These are phyloP conservation scores for Paxillus ammoniavirescens DNA, from an alignment of 768 basidiomycete genomes.

Conservation along the genomic window DNA sequence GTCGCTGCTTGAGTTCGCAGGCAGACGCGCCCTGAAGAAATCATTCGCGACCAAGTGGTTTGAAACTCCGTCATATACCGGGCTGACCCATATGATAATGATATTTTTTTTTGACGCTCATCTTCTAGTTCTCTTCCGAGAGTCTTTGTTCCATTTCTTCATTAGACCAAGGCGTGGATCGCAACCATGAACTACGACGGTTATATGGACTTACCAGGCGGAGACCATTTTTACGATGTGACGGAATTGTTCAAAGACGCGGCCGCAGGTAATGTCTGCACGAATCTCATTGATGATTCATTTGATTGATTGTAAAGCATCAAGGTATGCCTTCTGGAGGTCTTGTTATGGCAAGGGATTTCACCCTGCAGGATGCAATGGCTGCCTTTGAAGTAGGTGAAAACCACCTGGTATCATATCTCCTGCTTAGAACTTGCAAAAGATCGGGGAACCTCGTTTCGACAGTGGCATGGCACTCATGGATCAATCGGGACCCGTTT, in stretches of 20 bases:
- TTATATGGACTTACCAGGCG: slow-evolving; percentile 46
- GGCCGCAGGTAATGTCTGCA: slow-evolving; percentile 48
- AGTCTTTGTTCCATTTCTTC: neutral
- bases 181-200: slow-evolving; percentile 17
- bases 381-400: slow-evolving; percentile 77
- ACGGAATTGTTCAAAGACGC: slow-evolving; percentile 59
- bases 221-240: slow-evolving; percentile 62
- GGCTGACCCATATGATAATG: slow-evolving; percentile 1
- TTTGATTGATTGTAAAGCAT: slow-evolving; percentile 17
- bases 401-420: slow-evolving; percentile 3
- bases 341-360: slow-evolving; percentile 65
- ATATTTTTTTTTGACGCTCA: too few relatives aligned
- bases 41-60: slow-evolving; percentile 17
- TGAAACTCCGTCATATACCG: slow-evolving; percentile 30
- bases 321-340: slow-evolving; percentile 63
- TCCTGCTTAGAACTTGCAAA: slow-evolving; percentile 15
- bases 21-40: slow-evolving; percentile 9
- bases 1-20: slow-evolving; percentile 1
- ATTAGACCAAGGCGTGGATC: slow-evolving; percentile 4
- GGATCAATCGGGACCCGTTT: slow-evolving; percentile 44
- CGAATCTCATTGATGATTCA: neutral
- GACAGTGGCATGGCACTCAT: slow-evolving; percentile 70
- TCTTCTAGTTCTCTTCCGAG: neutral
- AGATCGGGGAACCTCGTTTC: slow-evolving; percentile 90
- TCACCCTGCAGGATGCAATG: slow-evolving; percentile 88